A percentile compares a stretch with the other conserved stretches of the same genome.
phyloP scores from a whole-genome alignment of 768 basidiomycete genomes.

The Lentinula boryana region DNA sequence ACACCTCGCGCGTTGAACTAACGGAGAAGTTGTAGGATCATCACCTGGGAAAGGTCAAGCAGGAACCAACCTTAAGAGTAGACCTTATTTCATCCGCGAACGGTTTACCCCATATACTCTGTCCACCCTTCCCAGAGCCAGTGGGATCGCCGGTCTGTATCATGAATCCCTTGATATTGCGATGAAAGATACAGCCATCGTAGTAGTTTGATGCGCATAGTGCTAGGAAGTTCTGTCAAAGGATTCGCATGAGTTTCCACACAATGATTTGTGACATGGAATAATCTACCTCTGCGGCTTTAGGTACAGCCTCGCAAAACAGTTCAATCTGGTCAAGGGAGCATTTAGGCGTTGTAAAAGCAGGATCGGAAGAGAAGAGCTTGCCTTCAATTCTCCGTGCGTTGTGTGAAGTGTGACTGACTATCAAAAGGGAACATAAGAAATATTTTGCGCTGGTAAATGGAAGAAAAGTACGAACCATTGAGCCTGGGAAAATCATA shows the following conservation, averaged over 20 bases:
- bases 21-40: constrained; percentile 14
- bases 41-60: constrained; percentile 11
- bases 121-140: constrained; percentile 92
- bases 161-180: constrained; percentile 97
- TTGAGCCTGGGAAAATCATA: neutral
- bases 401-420: constrained; percentile 93
- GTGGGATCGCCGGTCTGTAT: constrained; percentile 87
- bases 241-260: constrained; percentile 8
- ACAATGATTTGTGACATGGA: constrained; percentile 8
- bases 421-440: constrained; percentile 29
- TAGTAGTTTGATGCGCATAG: constrained; percentile 88
- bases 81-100: constrained; percentile 91
- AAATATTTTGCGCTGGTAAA: constrained; percentile 13
- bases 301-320: constrained; percentile 96
- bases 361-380: neutral
- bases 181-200: constrained; percentile 81
- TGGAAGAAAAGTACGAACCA: constrained; percentile 7
- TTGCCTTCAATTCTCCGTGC: constrained; percentile 92
- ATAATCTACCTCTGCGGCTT: constrained; percentile 75
- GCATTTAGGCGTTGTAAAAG: neutral
- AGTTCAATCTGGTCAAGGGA: constrained; percentile 68
- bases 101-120: constrained; percentile 92
- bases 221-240: constrained; percentile 83
- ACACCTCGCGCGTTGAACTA: constrained; percentile 95
- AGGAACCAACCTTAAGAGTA: constrained; percentile 73